Evolutionary conservation across 768 basidiomycete genomes (phyloP).

Genomic region (Coprinopsis sp.): DNA sequence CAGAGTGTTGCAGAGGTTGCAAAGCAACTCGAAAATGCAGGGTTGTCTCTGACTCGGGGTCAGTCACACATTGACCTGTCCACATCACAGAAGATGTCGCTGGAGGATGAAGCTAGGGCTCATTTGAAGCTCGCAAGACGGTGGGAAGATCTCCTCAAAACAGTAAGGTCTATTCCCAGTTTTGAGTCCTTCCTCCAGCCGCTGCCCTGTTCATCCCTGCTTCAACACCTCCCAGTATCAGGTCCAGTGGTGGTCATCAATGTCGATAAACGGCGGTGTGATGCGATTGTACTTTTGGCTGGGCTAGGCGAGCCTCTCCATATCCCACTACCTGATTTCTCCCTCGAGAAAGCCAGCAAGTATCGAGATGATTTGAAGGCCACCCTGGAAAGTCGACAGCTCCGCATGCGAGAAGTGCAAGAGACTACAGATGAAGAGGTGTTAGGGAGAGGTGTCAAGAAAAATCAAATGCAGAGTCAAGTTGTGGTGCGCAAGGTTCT

Average conservation of each 20-base stretch:
- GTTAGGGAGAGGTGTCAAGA: too few species aligned
- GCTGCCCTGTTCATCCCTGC: neutral
- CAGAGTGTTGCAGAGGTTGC: constrained; percentile 10
- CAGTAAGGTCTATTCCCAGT: constrained; percentile 11
- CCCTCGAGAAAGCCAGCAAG: neutral
- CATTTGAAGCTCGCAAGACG: constrained; percentile 16
- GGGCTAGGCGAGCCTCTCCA: constrained; percentile 7
- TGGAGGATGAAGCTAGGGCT: constrained; percentile 13
- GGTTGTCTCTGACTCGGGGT: neutral
- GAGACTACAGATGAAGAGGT: neutral
- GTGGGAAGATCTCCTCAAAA: constrained; percentile 14
- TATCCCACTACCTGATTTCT: constrained; percentile 7
- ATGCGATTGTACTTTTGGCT: constrained; percentile 16
- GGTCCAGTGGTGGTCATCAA: constrained; percentile 20
- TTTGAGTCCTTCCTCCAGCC: constrained; percentile 21
- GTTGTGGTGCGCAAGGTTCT: neutral
- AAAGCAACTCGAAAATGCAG: constrained; percentile 9
- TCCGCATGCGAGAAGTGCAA: neutral
- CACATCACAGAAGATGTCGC: constrained; percentile 4
- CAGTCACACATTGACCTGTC: neutral
- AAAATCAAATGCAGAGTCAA: neutral
- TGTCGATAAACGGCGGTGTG: constrained; percentile 15
- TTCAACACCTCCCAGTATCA: constrained; percentile 7
- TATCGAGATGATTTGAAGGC: neutral
- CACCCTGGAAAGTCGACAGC: neutral